A percentile compares a stretch with the other conserved stretches of the same genome.
These are phyloP conservation scores for Tylopilus rubrobrunneus DNA, from an alignment of 768 basidiomycete genomes.

Conservation along the genomic window DNA sequence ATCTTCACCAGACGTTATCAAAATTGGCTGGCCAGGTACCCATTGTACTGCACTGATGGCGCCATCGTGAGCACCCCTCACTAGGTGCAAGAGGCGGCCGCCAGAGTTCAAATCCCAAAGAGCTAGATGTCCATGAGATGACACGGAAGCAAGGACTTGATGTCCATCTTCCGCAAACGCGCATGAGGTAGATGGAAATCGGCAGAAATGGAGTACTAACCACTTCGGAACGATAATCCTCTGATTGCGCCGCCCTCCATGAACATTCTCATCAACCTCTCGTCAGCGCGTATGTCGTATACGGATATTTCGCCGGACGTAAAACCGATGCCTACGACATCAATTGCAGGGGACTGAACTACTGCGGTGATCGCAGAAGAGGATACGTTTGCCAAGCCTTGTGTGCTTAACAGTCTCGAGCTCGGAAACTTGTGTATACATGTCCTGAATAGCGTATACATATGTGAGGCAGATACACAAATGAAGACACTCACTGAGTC, in stretches of 20 bases:
- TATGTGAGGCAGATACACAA: background rate
- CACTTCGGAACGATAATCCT: conserved; percentile 81
- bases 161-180: conserved; percentile 61
- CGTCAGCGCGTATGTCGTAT: conserved; percentile 88
- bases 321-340: conserved; percentile 93
- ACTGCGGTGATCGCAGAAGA: conserved; percentile 65
- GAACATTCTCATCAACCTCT: conserved; percentile 81
- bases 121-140: conserved; percentile 83
- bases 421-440: conserved; percentile 78
- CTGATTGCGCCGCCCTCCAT: conserved; percentile 84
- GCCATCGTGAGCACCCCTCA: conserved; percentile 87
- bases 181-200: conserved; percentile 1
- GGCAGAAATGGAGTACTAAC: conserved; percentile 40
- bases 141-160: conserved; percentile 83
- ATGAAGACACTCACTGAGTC: conserved; percentile 53
- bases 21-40: conserved; percentile 88
- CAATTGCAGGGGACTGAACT: conserved; percentile 91
- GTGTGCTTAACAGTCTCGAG: conserved; percentile 46
- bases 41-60: conserved; percentile 81
- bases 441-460: conserved; percentile 42
- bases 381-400: conserved; percentile 25
- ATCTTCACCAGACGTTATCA: conserved; percentile 88
- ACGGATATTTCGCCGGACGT: conserved; percentile 83
- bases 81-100: conserved; percentile 77
- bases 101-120: conserved; percentile 89